phyloP scores from a whole-genome alignment of 805 yeast genomes.

The Saturnispora galanensis region DNA sequence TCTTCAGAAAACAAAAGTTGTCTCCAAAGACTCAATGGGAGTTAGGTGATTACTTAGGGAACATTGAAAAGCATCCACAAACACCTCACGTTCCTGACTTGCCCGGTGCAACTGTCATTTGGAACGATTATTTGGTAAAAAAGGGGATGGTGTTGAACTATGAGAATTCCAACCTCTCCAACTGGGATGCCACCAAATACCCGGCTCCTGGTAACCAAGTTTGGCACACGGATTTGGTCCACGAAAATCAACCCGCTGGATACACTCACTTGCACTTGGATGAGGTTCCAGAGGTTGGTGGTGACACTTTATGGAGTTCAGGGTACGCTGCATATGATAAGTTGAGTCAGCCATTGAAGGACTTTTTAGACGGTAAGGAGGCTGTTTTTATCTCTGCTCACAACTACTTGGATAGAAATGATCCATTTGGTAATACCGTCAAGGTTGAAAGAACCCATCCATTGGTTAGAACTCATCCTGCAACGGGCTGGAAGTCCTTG shows the following conservation, averaged over 20 bases:
- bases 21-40: constrained; percentile 34
- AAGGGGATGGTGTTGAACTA: constrained; percentile 17
- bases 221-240: constrained; percentile 44
- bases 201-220: constrained; percentile 18
- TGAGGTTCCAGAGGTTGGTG: constrained; percentile 42
- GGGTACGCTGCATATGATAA: constrained; percentile 53
- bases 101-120: constrained; percentile 32
- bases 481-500: constrained; percentile 51
- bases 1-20: constrained; percentile 39
- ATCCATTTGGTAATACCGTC: constrained; percentile 36
- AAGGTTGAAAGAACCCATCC: constrained; percentile 50
- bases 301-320: constrained; percentile 46
- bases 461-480: constrained; percentile 54
- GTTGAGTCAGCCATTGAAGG: constrained; percentile 39
- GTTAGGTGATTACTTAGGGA: constrained; percentile 37
- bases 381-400: constrained; percentile 36
- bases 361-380: constrained; percentile 42
- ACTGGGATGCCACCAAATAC: constrained; percentile 12
- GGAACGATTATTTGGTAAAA: constrained; percentile 30
- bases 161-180: constrained; percentile 14
- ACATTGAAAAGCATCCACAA: constrained; percentile 32
- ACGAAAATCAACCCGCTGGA: constrained; percentile 49
- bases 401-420: constrained; percentile 29
- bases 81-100: constrained; percentile 28
- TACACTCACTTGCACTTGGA: constrained; percentile 45